phyloP scores from a whole-genome alignment of 139 green algal genomes.

The Closterium sp. region DNA sequence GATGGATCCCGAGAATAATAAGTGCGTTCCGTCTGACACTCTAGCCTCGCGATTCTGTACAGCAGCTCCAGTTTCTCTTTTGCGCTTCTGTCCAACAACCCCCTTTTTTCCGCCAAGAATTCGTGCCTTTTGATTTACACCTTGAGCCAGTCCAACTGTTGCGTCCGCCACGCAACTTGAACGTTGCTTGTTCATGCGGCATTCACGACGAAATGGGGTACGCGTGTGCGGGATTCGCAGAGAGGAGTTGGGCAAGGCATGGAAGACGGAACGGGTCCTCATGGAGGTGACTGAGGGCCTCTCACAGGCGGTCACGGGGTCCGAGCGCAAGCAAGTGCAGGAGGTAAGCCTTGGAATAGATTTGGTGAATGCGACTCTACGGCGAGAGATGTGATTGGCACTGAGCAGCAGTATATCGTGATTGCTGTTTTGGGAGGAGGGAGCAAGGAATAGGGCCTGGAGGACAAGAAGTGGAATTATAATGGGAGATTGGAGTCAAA shows the following conservation, averaged over 20 bases:
- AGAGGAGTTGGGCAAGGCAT: conserved; percentile 20
- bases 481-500: too few species aligned
- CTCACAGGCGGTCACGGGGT: not conserved
- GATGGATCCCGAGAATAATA: conserved; percentile 15
- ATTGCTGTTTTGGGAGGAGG: too few species aligned
- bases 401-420: too few species aligned
- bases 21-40: not conserved
- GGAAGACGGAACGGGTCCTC: conserved; percentile 22
- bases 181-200: not conserved
- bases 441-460: too few species aligned
- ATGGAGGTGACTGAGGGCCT: conserved; percentile 8
- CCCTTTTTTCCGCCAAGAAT: not conserved
- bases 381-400: too few species aligned
- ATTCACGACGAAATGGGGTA: too few species aligned
- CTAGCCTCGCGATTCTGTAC: not conserved
- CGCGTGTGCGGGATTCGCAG: not conserved
- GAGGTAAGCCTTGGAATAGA: too few species aligned
- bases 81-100: not conserved
- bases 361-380: too few species aligned
- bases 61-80: not conserved
- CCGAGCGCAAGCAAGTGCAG: not conserved
- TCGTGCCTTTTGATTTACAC: not conserved
- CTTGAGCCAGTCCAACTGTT: not conserved
- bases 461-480: not conserved
- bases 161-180: too few species aligned